Evolutionary conservation across 805 yeast species (phyloP).

Genomic region (Yarrowia sp.): DNA sequence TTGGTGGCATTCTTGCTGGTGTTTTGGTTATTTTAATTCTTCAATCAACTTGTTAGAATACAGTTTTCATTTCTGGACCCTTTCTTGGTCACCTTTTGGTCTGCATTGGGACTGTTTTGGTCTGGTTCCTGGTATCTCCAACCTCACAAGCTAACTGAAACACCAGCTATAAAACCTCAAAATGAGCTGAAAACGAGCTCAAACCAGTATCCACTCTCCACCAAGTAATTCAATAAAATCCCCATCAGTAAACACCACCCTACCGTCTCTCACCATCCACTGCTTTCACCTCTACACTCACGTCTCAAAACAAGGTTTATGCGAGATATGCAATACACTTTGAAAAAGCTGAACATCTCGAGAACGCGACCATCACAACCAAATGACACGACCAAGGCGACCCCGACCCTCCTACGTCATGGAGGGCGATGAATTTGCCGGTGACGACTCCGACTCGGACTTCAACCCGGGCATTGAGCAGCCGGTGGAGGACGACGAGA

Average conservation of each 20-base stretch:
- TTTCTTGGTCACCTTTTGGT: too few relatives aligned
- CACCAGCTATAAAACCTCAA: too few relatives aligned
- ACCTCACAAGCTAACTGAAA: too few relatives aligned
- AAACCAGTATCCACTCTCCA: too few relatives aligned
- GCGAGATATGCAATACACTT: constrained; percentile 10
- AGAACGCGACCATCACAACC: background rate
- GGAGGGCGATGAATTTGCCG: constrained; percentile 4
- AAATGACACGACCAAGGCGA: constrained; percentile 10
- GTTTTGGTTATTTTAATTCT: too few relatives aligned
- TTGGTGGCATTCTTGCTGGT: too few relatives aligned
- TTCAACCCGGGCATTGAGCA: constrained; percentile 12
- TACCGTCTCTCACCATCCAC: background rate
- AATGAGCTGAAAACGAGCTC: too few relatives aligned
- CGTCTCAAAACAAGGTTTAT: background rate
- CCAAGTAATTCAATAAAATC: too few relatives aligned
- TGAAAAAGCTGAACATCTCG: background rate
- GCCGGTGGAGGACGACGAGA: constrained; percentile 7
- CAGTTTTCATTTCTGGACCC: too few relatives aligned
- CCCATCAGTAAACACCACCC: background rate
- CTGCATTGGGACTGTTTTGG: too few relatives aligned
- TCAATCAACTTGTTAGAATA: too few relatives aligned
- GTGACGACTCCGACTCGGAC: constrained; percentile 23
- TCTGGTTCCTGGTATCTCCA: too few relatives aligned
- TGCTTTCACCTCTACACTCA: background rate
- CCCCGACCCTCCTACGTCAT: constrained; percentile 20